phyloP scores from a whole-genome alignment of 257 asterid species.

The Gentiana straminea region DNA sequence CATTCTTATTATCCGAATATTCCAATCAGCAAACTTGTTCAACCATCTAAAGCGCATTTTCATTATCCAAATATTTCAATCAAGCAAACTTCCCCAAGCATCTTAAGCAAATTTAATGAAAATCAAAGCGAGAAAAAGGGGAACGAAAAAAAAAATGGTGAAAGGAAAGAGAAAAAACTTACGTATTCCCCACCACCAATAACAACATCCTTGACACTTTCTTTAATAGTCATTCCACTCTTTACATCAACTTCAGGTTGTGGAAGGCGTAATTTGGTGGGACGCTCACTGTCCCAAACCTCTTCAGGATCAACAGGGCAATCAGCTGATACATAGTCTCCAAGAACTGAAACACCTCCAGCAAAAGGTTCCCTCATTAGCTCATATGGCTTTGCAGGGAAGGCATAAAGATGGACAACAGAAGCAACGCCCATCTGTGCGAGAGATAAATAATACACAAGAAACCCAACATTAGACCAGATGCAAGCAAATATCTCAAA shows the following conservation, averaged over 20 bases:
- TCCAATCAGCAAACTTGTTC: no score
- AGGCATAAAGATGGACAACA: conserved; percentile 81
- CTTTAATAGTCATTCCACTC: conserved; percentile 76
- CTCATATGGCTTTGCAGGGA: conserved; percentile 98
- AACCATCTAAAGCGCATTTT: no score
- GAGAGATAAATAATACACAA: conserved; percentile 48
- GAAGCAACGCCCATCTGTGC: conserved; percentile 99
- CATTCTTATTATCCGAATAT: no score
- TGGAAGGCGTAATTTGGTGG: conserved; percentile 79
- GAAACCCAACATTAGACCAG: conserved; percentile 1
- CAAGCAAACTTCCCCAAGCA: no score
- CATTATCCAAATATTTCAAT: no score
- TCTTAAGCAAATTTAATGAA: no score
- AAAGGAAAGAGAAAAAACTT: conserved; percentile 26
- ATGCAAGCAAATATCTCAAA: no score
- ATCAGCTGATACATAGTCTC: conserved; percentile 93
- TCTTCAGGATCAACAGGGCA: conserved; percentile 93
- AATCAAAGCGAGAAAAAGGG: no score
- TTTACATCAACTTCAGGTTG: conserved; percentile 52
- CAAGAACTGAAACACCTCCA: conserved; percentile 85
- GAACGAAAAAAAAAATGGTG: background rate
- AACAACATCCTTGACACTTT: conserved; percentile 82
- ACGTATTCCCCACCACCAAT: conserved; percentile 88
- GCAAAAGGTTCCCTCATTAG: conserved; percentile 74
- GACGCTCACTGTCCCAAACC: conserved; percentile 96